Evolutionary conservation across 129 eudicot species (phyloP).

Genomic region (Flaveria sonorensis): DNA sequence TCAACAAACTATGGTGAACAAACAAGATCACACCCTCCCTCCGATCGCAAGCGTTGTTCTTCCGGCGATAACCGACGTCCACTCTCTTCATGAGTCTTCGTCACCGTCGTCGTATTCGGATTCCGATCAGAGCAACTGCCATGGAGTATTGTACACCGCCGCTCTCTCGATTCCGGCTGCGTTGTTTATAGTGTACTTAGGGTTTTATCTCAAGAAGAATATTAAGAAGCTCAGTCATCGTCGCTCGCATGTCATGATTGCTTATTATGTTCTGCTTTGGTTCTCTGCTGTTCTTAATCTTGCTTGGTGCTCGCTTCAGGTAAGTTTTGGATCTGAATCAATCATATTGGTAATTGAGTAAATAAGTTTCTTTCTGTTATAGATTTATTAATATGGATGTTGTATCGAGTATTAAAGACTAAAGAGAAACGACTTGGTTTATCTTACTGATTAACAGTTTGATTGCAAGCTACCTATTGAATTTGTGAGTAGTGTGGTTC

Average conservation of each 20-base stretch:
- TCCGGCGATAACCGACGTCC: conserved; percentile 25
- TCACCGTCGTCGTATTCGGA: conserved; percentile 22
- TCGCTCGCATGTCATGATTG: conserved; percentile 60
- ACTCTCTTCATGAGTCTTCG: neutral
- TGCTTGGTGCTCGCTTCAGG: conserved; percentile 79
- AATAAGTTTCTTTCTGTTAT: too few relatives aligned
- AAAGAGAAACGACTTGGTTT: neutral
- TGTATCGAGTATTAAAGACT: neutral
- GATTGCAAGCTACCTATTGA: neutral
- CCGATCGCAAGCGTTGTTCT: conserved; percentile 26
- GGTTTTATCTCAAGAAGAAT: conserved; percentile 55
- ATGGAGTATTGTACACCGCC: conserved; percentile 62
- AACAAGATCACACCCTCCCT: conserved; percentile 14
- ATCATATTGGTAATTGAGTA: too few relatives aligned
- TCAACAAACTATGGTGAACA: conserved; percentile 21
- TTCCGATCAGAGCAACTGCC: conserved; percentile 40
- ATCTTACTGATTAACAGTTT: neutral
- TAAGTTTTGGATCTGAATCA: conserved; percentile 9
- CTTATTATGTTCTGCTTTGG: conserved; percentile 74
- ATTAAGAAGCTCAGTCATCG: conserved; percentile 55
- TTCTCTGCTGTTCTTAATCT: conserved; percentile 55
- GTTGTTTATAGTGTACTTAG: conserved; percentile 58
- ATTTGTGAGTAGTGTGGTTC: neutral
- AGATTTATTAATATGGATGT: neutral
- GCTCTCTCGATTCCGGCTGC: conserved; percentile 56